Percentiles rank a stretch among this genome's conserved stretches.
Evolutionary conservation across 495 filamentous ascomycete genomes (phyloP).

Genomic region (Podospora pseudoanserina): DNA sequence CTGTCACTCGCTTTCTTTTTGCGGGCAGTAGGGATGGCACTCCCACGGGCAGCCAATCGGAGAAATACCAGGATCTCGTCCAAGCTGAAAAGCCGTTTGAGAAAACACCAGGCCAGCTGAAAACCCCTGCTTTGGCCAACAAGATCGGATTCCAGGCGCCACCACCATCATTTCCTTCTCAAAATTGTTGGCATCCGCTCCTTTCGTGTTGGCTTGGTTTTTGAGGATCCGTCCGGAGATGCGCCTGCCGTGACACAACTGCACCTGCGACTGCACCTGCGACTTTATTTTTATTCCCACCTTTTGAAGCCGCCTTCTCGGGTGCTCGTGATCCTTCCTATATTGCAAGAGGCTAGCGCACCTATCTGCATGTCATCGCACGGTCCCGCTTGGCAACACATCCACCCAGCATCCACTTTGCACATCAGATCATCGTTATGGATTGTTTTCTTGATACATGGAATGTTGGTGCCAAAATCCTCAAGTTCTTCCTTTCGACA

Average conservation of each 20-base stretch:
- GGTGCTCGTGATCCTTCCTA: not conserved
- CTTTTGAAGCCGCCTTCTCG: not conserved
- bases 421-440: not conserved
- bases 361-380: not conserved
- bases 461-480: no score
- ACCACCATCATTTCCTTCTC: slow-evolving; percentile 6
- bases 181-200: not conserved
- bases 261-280: not conserved
- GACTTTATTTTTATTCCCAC: not conserved
- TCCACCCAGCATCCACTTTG: not conserved
- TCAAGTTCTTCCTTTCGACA: not conserved
- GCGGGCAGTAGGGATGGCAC: not conserved
- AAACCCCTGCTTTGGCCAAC: slow-evolving; percentile 7
- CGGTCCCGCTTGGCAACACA: not conserved
- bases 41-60: not conserved
- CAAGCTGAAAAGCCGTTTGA: slow-evolving; percentile 11
- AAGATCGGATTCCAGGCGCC: slow-evolving; percentile 2
- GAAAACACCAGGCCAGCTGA: slow-evolving; percentile 7
- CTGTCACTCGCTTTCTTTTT: not conserved
- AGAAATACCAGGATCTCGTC: not conserved
- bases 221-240: not conserved
- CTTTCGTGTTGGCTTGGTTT: not conserved
- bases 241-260: not conserved
- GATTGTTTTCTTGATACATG: not conserved
- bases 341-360: not conserved